Conservation (phyloP, 2,329 filamentous ascomycete species). For the Ascochyta fabae region DNA sequence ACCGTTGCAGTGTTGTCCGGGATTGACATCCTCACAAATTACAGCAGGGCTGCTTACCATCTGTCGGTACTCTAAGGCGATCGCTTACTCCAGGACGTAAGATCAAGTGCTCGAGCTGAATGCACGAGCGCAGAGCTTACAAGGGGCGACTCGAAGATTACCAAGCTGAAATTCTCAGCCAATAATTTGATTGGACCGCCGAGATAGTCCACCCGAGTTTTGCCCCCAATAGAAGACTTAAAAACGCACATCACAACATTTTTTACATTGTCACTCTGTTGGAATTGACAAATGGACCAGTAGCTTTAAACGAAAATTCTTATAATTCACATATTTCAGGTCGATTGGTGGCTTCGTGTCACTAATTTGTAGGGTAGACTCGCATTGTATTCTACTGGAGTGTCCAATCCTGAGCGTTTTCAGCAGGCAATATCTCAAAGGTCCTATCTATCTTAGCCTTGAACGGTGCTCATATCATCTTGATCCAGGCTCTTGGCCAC, state of each 20-base stretch:
- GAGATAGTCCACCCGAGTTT: neutral
- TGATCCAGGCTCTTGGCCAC: neutral
- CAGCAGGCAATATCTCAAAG: neutral
- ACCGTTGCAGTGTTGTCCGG: neutral
- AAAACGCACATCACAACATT: neutral
- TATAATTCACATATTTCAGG: too few relatives aligned
- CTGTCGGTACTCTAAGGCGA: neutral
- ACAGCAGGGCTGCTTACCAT: neutral
- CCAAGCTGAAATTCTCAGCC: neutral
- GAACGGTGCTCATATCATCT: neutral
- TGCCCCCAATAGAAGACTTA: neutral
- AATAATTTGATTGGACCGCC: neutral
- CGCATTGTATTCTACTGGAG: neutral
- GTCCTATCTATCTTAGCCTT: neutral
- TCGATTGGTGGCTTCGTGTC: neutral
- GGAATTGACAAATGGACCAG: neutral
- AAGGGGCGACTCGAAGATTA: neutral
- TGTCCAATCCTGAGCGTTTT: neutral
- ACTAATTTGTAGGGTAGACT: neutral
- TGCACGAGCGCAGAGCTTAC: neutral
- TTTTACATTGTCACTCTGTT: neutral
- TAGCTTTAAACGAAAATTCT: neutral
- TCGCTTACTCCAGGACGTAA: neutral
- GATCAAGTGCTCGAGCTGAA: neutral
- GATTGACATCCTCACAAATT: neutral